phyloP scores from a whole-genome alignment of 2,329 filamentous ascomycete genomes.

The Chrysosporium queenslandicum region DNA sequence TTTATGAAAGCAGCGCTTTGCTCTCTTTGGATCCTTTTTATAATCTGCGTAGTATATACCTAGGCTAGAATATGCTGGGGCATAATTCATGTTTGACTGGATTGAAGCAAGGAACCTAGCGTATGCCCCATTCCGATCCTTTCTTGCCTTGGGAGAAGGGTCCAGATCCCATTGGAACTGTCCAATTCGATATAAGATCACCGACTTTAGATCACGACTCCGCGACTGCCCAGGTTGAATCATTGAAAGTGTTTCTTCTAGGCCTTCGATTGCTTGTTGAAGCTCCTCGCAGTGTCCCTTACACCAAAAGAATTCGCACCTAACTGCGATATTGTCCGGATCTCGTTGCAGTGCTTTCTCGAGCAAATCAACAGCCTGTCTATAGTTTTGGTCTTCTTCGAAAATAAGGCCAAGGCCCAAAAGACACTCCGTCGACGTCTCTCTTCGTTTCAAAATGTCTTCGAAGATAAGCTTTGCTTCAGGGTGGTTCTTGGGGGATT shows the following conservation, averaged over 20 bases:
- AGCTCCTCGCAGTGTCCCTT: conserved; percentile 74
- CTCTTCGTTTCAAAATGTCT: conserved; percentile 63
- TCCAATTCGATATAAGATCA: conserved; percentile 78
- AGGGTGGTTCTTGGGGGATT: conserved; percentile 77
- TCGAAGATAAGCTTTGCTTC: conserved; percentile 85
- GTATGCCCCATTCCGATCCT: conserved; percentile 73
- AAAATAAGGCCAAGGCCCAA: conserved; percentile 86
- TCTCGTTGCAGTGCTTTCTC: conserved; percentile 65
- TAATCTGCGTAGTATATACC: conserved; percentile 90
- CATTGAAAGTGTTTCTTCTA: conserved; percentile 58
- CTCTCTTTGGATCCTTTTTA: conserved; percentile 72
- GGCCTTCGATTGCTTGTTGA: conserved; percentile 53
- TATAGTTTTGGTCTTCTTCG: conserved; percentile 85
- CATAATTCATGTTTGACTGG: conserved; percentile 77
- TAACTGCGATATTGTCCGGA: conserved; percentile 63
- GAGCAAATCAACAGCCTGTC: conserved; percentile 70
- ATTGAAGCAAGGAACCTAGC: conserved; percentile 71
- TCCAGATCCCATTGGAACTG: conserved; percentile 80
- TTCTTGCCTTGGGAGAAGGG: conserved; percentile 61
- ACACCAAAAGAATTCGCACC: conserved; percentile 85
- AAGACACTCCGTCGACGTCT: conserved; percentile 66
- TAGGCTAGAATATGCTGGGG: conserved; percentile 81
- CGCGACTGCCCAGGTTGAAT: conserved; percentile 53
- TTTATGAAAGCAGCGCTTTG: conserved; percentile 89
- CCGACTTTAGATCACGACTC: conserved; percentile 63